A percentile compares a stretch with the other conserved stretches of the same genome.
Evolutionary conservation across 331 rosid genomes (phyloP).

Genomic region (Dryas integrifolia): DNA sequence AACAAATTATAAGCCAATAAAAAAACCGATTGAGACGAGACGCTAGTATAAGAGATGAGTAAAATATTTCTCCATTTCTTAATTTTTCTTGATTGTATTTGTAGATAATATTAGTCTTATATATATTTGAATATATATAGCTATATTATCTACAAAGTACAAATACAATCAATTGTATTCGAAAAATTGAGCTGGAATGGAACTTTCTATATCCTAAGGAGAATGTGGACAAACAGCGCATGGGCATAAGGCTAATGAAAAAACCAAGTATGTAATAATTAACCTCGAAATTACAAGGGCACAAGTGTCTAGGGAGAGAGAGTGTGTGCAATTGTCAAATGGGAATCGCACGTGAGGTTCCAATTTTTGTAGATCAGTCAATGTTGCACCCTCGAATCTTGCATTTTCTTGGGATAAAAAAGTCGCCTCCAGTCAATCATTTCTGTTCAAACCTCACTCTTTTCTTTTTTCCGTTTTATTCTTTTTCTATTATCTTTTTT

Average conservation of each 20-base stretch:
- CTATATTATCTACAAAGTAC: too few species aligned
- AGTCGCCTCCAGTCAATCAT: conserved; percentile 27
- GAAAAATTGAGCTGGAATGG: too few species aligned
- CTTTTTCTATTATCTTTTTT: too few species aligned
- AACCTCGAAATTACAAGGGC: neutral
- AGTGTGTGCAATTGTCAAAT: conserved; percentile 23
- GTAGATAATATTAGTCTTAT: too few species aligned
- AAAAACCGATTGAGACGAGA: too few species aligned
- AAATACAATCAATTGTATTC: too few species aligned
- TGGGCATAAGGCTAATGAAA: conserved; percentile 10
- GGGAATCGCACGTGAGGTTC: conserved; percentile 42
- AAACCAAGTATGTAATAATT: neutral
- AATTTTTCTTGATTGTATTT: too few species aligned
- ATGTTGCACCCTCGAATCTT: conserved; percentile 42
- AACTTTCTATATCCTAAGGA: neutral
- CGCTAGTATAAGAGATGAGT: too few species aligned
- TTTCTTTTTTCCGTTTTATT: neutral
- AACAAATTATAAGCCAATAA: too few species aligned
- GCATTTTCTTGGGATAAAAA: conserved; percentile 27
- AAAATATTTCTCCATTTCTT: too few species aligned
- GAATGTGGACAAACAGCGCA: conserved; percentile 1
- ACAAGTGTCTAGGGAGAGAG: neutral
- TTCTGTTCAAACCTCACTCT: conserved; percentile 14
- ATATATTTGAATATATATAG: too few species aligned
- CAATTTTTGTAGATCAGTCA: conserved; percentile 22